Evolutionary conservation across 228 moss, liverwort and hornwort genomes (phyloP), one percentile per base, ranked within the genome.

Genomic region (Sphagnum fallax): DNA sequence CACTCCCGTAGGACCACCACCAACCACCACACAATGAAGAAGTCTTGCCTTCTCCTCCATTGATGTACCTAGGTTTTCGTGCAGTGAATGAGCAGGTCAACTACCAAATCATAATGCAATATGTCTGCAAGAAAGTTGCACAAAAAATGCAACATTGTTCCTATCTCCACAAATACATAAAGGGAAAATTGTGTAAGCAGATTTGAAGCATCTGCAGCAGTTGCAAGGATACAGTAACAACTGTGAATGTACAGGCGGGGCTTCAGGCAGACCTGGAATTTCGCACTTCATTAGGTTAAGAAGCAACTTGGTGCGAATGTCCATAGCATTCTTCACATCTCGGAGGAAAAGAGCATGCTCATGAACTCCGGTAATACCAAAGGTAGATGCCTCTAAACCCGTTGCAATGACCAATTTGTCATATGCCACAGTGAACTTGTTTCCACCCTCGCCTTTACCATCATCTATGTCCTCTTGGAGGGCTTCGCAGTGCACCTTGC

Each of bases 1-100:
- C 49, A 95, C 95, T 0, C 95, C 95, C n/a, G 95, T 95, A 0
- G 95, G 92, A 50, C 95, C 95, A 6, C 95, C 95, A 12, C 95
- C 95, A 18, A 95, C 95, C 1, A 95, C 90, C 18, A 95, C 95
- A 61, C 88, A 92, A 62, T 79, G 88, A 52, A 95, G 63, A 52
- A 95, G 76, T 47, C 82, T 82, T 57, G 68, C 71, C 76, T 73
- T 83, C 61, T 95, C 95, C 5, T 85, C 89, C 4, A 76, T 14
- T 51, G 77, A 74, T 12, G 82, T 87, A 64, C 95, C 95, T 80
- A 81, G 2, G 32, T 32, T 32, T 32, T 32, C 3, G 69, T 69
- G 32, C 32, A 32, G 32, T 32, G 32, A 32, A 32, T 32, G 32
- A 32, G 32, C 32, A 62, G 62, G 62, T 6, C 16, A 47, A 47